A percentile compares a stretch with the other conserved stretches of the same genome.
Evolutionary conservation across 176 grass and related monocot genomes (phyloP).

Genomic region (Elaeis guineensis): DNA sequence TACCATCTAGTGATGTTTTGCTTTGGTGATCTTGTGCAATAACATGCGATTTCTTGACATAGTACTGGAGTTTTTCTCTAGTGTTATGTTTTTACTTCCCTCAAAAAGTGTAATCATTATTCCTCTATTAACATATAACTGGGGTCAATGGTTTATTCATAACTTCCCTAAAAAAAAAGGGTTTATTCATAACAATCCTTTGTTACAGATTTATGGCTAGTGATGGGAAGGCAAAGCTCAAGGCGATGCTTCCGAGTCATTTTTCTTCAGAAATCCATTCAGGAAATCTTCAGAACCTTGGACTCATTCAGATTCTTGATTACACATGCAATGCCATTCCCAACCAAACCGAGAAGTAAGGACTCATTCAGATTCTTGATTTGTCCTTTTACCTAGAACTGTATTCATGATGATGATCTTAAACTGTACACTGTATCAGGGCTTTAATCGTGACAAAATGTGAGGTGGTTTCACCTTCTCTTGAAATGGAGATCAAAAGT

Average conservation of each 20-base stretch:
- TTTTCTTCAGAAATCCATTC: constrained; percentile 57
- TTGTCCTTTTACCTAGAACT: neutral
- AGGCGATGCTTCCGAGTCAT: constrained; percentile 64
- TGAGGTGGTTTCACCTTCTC: constrained; percentile 42
- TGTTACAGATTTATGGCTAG: constrained; percentile 68
- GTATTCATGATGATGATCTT: neutral
- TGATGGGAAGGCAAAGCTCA: constrained; percentile 74
- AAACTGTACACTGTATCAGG: constrained; percentile 19
- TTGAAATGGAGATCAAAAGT: constrained; percentile 60
- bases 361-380: no score
- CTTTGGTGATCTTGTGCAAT: no score
- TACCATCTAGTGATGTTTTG: no score
- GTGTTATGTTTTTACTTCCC: no score
- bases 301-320: constrained; percentile 61
- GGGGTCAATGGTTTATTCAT: no score
- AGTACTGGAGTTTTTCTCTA: no score
- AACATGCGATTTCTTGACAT: no score
- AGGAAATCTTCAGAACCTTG: constrained; percentile 75
- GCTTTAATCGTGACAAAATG: constrained; percentile 77
- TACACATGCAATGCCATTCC: constrained; percentile 67
- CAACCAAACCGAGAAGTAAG: constrained; percentile 41
- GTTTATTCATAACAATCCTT: neutral
- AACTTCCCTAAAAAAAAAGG: no score
- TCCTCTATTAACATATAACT: neutral
- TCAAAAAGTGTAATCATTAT: neutral